Conservation (phyloP, 2,329 filamentous ascomycete genomes). For the Epichloe gansuensis region DNA sequence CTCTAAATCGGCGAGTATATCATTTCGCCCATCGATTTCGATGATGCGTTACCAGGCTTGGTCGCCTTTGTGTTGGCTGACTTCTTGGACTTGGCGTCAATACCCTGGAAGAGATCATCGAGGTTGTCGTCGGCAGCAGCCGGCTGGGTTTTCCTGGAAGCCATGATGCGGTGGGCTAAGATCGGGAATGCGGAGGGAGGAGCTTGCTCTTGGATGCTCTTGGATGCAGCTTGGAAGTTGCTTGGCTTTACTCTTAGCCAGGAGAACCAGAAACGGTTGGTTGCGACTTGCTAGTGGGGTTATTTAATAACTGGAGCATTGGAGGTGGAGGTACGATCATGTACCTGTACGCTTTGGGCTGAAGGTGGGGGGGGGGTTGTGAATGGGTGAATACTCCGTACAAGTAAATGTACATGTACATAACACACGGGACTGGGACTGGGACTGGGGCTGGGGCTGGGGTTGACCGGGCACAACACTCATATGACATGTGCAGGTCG, state of each 20-base stretch:
- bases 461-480: background rate
- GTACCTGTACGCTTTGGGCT: background rate
- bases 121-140: slow-evolving; percentile 47
- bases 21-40: slow-evolving; percentile 46
- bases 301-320: background rate
- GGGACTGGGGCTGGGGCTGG: no score
- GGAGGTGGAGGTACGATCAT: background rate
- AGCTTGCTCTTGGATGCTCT: background rate
- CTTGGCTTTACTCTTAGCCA: background rate
- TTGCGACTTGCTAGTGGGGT: background rate
- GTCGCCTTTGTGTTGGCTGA: slow-evolving; percentile 25
- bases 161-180: slow-evolving; percentile 29
- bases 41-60: slow-evolving; percentile 36
- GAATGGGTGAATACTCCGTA: background rate
- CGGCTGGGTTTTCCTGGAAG: slow-evolving; percentile 46
- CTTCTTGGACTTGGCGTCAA: slow-evolving; percentile 41
- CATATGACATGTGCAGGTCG: slow-evolving; percentile 2
- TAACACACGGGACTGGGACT: no score
- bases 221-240: background rate
- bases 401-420: no score
- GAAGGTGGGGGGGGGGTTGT: background rate
- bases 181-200: background rate
- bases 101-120: slow-evolving; percentile 51
- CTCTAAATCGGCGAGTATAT: slow-evolving; percentile 80
- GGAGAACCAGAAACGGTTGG: background rate